These are phyloP conservation scores for Penicillium hesseltinei DNA, from an alignment of 2,329 filamentous ascomycete species.

Conservation along the genomic window DNA sequence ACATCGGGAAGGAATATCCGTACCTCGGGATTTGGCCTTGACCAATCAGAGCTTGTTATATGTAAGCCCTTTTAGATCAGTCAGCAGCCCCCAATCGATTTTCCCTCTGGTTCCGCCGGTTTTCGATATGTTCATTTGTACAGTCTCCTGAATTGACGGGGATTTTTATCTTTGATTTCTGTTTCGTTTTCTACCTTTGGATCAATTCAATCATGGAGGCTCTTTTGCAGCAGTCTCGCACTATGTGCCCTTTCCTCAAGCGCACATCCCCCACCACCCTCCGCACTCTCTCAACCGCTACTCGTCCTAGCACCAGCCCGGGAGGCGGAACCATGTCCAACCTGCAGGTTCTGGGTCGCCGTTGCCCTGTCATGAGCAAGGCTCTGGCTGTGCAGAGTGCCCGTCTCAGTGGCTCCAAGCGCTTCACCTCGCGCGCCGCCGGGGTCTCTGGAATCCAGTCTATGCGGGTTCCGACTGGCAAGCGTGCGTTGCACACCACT, in stretches of 20 bases:
- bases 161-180: background rate
- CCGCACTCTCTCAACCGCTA: slow-evolving; percentile 75
- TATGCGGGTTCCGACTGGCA: slow-evolving; percentile 53
- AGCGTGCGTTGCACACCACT: slow-evolving; percentile 79
- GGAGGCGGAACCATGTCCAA: slow-evolving; percentile 95
- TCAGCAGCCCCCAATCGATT: slow-evolving; percentile 5
- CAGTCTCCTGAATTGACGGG: background rate
- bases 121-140: background rate
- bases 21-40: background rate
- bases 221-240: slow-evolving; percentile 89
- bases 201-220: slow-evolving; percentile 68
- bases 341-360: slow-evolving; percentile 86
- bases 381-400: slow-evolving; percentile 79
- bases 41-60: background rate
- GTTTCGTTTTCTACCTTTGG: background rate
- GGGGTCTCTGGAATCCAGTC: slow-evolving; percentile 40
- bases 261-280: slow-evolving; percentile 89
- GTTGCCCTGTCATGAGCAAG: slow-evolving; percentile 98
- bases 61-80: background rate
- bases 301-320: slow-evolving; percentile 62
- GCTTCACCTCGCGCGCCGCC: slow-evolving; percentile 39
- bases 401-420: slow-evolving; percentile 39
- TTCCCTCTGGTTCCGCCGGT: background rate
- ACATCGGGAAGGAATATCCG: slow-evolving; percentile 1
- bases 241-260: slow-evolving; percentile 96